These are phyloP conservation scores for Fraxinus paxiana DNA, from an alignment of 305 asterid genomes.

Conservation along the genomic window DNA sequence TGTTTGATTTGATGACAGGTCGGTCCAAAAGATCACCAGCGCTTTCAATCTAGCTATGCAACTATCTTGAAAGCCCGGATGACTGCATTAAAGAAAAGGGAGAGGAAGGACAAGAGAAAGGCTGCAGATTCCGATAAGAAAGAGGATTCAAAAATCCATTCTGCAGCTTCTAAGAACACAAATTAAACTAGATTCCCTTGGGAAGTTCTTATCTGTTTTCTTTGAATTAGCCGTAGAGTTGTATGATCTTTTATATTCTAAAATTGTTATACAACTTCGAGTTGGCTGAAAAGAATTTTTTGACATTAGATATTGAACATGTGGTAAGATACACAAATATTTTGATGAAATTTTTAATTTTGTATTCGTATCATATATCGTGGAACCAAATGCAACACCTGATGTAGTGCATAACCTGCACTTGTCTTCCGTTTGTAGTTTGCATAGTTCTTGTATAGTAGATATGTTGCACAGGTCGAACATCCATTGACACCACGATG, in stretches of 20 bases:
- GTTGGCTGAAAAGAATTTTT: background rate
- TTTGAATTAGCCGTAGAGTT: background rate
- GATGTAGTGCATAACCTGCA: background rate
- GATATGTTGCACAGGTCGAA: background rate
- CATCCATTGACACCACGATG: background rate
- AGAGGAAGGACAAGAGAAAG: constrained; percentile 84
- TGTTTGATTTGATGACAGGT: constrained; percentile 43
- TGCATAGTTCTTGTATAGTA: background rate
- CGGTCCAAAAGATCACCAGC: constrained; percentile 80
- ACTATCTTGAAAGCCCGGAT: constrained; percentile 79
- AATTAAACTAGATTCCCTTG: constrained; percentile 29
- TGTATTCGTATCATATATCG: background rate
- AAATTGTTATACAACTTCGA: background rate
- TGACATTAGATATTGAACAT: background rate
- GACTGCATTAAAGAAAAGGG: constrained; percentile 90
- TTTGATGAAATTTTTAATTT: background rate
- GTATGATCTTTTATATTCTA: background rate
- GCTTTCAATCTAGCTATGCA: constrained; percentile 87
- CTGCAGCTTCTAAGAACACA: constrained; percentile 39
- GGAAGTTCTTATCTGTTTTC: background rate
- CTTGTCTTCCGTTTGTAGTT: background rate
- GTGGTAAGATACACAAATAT: background rate
- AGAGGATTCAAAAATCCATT: constrained; percentile 39
- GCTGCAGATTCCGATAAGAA: constrained; percentile 64
- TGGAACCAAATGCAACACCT: background rate